Evolutionary conservation across 306 rosid genomes (phyloP), one percentile per base, ranked within the genome.

Genomic region (Gastrolobium villosum): DNA sequence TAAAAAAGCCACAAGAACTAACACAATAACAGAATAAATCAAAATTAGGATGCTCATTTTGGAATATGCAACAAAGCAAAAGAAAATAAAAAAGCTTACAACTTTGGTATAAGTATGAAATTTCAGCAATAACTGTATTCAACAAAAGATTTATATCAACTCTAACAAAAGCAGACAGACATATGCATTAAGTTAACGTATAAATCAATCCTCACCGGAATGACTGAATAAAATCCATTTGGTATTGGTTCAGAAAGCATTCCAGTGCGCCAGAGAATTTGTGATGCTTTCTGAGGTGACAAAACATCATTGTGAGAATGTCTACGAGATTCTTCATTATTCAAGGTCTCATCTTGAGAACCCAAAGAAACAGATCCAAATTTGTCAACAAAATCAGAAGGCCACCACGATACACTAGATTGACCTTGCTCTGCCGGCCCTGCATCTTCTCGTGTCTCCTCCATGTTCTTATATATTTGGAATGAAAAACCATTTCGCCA

Each of bases 281-380:
- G 96, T 80, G 99, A 95, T 56, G 99, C 98, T 70, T 77, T 91
- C 60, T 86, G 86, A 86, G 94, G 86, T 50, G 96, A 87, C 78
- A 90, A 84, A 68, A 79, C 96, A 87, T 88, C 83, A 48, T 75
- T 81, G 72, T 81, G 87, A 64, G 79, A 81, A 77, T 68, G 86
- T 82, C 77, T 82, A 70, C 87, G 87, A 43, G 89, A 88, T 40
- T 86, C 98, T 15, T 81, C 85, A 84, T 73, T 86, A 73, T 82
- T 85, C 68, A 91, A 70, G 68, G 84, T 67, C 79, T 87, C 98
- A 10, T 89, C 94, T 35, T 86, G 94, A 85, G 93, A 88, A 53
- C 83, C 93, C 91, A 96, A 86, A 75, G 93, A 88, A 85, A 88
- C 94, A 79, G 98, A 91, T 87, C 88, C 98, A 86, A 96, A 91